Evolutionary conservation across 495 filamentous ascomycete genomes (phyloP), one percentile per base, ranked within the genome.

Genomic region (Penicillium lagena): DNA sequence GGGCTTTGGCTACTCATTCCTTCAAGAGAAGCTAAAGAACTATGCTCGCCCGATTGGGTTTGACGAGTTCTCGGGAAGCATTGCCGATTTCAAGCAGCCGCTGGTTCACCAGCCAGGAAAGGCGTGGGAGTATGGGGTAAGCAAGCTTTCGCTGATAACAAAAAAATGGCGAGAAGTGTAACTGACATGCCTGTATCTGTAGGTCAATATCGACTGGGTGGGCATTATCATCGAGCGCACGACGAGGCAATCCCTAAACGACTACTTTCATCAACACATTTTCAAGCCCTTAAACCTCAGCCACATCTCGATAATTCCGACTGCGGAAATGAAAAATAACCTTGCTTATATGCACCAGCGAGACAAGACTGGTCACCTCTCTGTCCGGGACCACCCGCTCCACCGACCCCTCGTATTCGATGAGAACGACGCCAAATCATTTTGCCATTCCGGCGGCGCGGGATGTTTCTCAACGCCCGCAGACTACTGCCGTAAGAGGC

Each of bases 121-220:
- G 28, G 58, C 58, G 9, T 83, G 73, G 71, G 63, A 74, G 45
- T 84, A 85, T 50, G 80, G 80, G 1, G 74, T 79, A 61, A 56
- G 71, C 47, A 33, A 29, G 43, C 37, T 38, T 11, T 12, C 12
- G 11, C 13, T 10, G 2, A 32, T 27, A 1, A 8, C 11, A 11
- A 1, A 7, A 0, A 7, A 4, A 14, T 13, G 34, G 9, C 29
- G 39, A 2, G 9, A 39, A 7, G 28, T 30, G 9, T 44, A 15
- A 43, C 29, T 10, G 9, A 46, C 11, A 40, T 42, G 17, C 38
- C 37, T 3, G 2, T 22, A 4, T n/a, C n/a, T 22, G 22, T 6
- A 77, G 72, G 64, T 75, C 8, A 68, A 70, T 39, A 62, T 81
- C 36, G 80, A 85, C 55, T 83, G 79, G 80, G 80, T 73, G 5